Evolutionary conservation across 2,329 filamentous ascomycete species (phyloP).

Genomic region (Simplicillium aogashimaense): DNA sequence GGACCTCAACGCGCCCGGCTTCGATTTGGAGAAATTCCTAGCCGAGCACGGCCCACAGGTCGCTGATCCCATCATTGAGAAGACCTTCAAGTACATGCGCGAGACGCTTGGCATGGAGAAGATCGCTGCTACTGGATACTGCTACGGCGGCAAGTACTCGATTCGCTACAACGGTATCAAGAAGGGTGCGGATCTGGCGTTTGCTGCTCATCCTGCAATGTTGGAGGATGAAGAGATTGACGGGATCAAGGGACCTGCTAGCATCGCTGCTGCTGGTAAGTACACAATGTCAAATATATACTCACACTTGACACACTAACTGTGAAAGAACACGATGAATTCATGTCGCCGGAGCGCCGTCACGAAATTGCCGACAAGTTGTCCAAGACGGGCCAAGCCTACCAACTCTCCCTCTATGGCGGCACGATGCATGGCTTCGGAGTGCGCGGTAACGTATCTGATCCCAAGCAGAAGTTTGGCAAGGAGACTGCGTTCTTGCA

Average conservation of each 20-base stretch:
- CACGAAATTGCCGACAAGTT: conserved; percentile 46
- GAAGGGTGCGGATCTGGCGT: conserved; percentile 42
- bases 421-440: conserved; percentile 62
- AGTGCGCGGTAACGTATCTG: conserved; percentile 48
- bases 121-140: conserved; percentile 47
- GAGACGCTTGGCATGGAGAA: conserved; percentile 30
- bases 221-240: conserved; percentile 44
- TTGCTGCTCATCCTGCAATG: conserved; percentile 51
- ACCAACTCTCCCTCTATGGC: conserved; percentile 57
- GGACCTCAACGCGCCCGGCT: conserved; percentile 10
- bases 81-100: conserved; percentile 21
- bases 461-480: conserved; percentile 47
- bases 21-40: conserved; percentile 13
- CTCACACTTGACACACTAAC: not conserved
- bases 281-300: conserved; percentile 1
- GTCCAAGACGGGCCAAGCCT: conserved; percentile 35
- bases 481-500: conserved; percentile 69
- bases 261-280: conserved; percentile 47
- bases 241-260: conserved; percentile 39
- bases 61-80: conserved; percentile 12
- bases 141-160: conserved; percentile 48
- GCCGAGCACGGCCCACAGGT: conserved; percentile 9
- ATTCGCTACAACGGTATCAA: conserved; percentile 40
- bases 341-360: conserved; percentile 41
- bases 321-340: conserved; percentile 35